Conservation (phyloP, 305 asterid species). For the Solanum hybrid region DNA sequence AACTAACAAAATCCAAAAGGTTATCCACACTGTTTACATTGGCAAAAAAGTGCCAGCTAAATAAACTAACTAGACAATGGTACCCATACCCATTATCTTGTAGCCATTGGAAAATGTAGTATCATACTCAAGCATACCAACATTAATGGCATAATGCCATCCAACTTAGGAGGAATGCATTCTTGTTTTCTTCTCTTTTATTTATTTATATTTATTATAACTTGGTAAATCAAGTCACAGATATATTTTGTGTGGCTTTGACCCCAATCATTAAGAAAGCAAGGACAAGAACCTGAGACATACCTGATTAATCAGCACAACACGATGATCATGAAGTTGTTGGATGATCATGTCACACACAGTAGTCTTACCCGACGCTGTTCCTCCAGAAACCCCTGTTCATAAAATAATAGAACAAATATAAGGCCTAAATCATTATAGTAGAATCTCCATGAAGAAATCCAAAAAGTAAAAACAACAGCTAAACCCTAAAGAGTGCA, state of each 20-base stretch:
- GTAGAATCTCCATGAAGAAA: not conserved
- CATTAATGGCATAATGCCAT: not conserved
- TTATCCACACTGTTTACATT: not conserved
- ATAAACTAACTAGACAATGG: not conserved
- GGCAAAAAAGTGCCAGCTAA: not conserved
- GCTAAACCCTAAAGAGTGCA: not conserved
- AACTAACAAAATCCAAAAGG: not conserved
- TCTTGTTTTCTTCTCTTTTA: not conserved
- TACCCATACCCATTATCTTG: not conserved
- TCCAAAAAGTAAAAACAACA: not conserved
- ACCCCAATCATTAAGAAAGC: not conserved
- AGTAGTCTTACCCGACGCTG: slow-evolving; percentile 95
- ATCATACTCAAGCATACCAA: not conserved
- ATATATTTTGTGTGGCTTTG: not conserved
- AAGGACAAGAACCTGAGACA: not conserved
- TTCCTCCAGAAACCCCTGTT: slow-evolving; percentile 96
- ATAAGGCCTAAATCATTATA: not conserved
- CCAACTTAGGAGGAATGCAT: not conserved
- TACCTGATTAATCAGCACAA: slow-evolving; percentile 91
- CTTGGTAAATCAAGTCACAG: not conserved
- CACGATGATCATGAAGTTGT: slow-evolving; percentile 98
- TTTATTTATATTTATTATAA: too few relatives aligned
- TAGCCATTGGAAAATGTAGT: not conserved
- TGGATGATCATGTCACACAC: slow-evolving; percentile 99
- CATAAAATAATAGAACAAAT: not conserved